These are phyloP conservation scores for Remersonia thermophila DNA, from an alignment of 2,329 filamentous ascomycete species.

Conservation along the genomic window DNA sequence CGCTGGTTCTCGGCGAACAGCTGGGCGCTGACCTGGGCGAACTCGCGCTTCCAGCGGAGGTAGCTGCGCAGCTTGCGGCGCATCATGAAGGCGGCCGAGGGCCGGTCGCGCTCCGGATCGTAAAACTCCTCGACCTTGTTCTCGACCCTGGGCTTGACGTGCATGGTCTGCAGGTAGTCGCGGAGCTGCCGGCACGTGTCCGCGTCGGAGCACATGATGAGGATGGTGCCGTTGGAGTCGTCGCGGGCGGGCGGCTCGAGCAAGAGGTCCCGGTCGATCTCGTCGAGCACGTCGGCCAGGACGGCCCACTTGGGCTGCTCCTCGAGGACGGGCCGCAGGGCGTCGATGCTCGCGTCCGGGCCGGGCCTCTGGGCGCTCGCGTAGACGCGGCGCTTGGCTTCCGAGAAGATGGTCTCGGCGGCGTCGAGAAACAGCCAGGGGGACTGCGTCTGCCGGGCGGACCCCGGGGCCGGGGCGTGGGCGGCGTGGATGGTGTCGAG, in stretches of 20 bases:
- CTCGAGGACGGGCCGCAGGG: conserved; percentile 71
- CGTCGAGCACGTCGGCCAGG: conserved; percentile 78
- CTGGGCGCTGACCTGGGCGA: conserved; percentile 69
- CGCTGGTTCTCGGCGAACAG: conserved; percentile 73
- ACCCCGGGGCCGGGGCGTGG: conserved; percentile 77
- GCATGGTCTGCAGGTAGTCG: conserved; percentile 86
- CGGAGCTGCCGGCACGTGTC: conserved; percentile 77
- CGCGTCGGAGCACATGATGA: conserved; percentile 91
- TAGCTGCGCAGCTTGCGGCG: conserved; percentile 76
- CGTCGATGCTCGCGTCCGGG: conserved; percentile 39
- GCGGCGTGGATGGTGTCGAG: conserved; percentile 88
- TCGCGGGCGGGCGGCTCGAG: conserved; percentile 66
- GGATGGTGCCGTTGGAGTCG: conserved; percentile 79
- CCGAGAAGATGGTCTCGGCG: conserved; percentile 86
- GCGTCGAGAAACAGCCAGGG: conserved; percentile 96
- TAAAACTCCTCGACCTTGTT: conserved; percentile 33
- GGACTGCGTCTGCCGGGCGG: conserved; percentile 76
- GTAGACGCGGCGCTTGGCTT: conserved; percentile 79
- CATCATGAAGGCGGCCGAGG: conserved; percentile 82
- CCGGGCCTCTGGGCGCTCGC: conserved; percentile 49
- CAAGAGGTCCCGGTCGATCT: conserved; percentile 85
- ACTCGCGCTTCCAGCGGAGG: conserved; percentile 79
- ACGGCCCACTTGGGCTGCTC: conserved; percentile 91
- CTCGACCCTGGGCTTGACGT: conserved; percentile 48
- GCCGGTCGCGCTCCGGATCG: conserved; percentile 42